Evolutionary conservation across 257 asterid species (phyloP).

Genomic region (Orobanche coerulescens): DNA sequence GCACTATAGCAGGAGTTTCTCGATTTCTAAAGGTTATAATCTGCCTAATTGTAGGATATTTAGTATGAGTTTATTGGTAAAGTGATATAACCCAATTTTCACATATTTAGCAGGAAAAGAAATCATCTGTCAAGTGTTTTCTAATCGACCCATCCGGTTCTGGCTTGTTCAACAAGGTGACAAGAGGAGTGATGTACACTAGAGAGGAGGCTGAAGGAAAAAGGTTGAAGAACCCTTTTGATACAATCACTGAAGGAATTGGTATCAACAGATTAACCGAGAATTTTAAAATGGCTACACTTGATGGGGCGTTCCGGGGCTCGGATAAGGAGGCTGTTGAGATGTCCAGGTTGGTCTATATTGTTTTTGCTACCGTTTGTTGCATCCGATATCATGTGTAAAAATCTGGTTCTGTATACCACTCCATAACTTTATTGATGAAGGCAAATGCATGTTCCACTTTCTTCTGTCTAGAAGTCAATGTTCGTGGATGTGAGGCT

Average conservation of each 20-base stretch:
- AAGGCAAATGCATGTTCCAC: too few relatives aligned
- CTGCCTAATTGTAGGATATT: conserved; percentile 14
- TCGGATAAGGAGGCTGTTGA: conserved; percentile 89
- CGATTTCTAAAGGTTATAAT: conserved; percentile 64
- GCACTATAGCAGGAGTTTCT: conserved; percentile 90
- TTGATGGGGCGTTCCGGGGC: conserved; percentile 92
- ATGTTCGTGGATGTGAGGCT: neutral
- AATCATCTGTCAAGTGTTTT: conserved; percentile 57
- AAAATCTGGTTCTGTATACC: too few relatives aligned
- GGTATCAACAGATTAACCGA: conserved; percentile 87
- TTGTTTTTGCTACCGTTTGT: neutral
- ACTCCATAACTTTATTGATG: too few relatives aligned
- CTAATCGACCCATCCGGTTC: conserved; percentile 96
- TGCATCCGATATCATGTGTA: too few relatives aligned
- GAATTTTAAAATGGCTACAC: conserved; percentile 68
- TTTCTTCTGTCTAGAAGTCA: too few relatives aligned
- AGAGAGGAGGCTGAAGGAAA: conserved; percentile 91
- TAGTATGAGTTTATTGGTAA: neutral
- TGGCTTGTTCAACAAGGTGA: conserved; percentile 90
- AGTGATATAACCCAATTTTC: neutral
- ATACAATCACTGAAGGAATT: conserved; percentile 90
- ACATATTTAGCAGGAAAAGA: conserved; percentile 49
- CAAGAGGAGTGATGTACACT: conserved; percentile 94
- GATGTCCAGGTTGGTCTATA: conserved; percentile 66
- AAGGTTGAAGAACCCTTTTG: conserved; percentile 85